Base-by-base conservation (phyloP, 352 stramenopile genomes). In the Phytophthora palmivora region DNA sequence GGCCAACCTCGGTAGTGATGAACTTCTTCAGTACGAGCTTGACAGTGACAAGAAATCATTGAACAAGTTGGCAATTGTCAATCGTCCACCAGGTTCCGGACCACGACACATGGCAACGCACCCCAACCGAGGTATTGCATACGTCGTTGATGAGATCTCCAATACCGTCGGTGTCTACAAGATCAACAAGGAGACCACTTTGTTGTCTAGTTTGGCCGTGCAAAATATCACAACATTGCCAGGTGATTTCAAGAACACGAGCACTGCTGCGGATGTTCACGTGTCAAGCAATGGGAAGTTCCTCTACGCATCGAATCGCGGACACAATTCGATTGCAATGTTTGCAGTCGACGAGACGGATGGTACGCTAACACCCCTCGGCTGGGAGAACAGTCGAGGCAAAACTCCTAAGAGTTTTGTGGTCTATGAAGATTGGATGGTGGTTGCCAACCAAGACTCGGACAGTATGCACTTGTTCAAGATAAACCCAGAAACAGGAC, bases 221-320 rank as follows among this genome's bases (percentile, higher is more conserved):
- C 79, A 89, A 43, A 59, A 65, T 3, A 78, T 86, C 51, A 77
- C 79, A 39, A 88, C 76, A 12, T 39, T 89, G 19, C 74, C 79
- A 6, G 16, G 28, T 0, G 58, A 48, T 19, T 80, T 73, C 22
- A 71, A 34, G 5, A 68, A 60, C 28, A 52, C 42, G 8, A 71
- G 48, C 9, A 61, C 58, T 21, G 56, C 44, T 43, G 72, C 79
- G 1, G 79, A 82, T 26, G 72, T 88, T 52, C 66, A 87, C 30
- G 60, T 82, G 11, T 83, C 76, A 7, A 58, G 43, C 7, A 66
- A 69, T 46, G 76, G 74, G 26, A 70, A 74, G 15, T 89, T 83
- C 32, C 26, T 89, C 11, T 89, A 84, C 64, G 53, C 67, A n/a
- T 87, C 79, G n/a, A 89, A 86, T 62, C 79, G 77, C 44, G 72